Conservation (phyloP, 805 yeast genomes). For the Suhomyces sp. region DNA sequence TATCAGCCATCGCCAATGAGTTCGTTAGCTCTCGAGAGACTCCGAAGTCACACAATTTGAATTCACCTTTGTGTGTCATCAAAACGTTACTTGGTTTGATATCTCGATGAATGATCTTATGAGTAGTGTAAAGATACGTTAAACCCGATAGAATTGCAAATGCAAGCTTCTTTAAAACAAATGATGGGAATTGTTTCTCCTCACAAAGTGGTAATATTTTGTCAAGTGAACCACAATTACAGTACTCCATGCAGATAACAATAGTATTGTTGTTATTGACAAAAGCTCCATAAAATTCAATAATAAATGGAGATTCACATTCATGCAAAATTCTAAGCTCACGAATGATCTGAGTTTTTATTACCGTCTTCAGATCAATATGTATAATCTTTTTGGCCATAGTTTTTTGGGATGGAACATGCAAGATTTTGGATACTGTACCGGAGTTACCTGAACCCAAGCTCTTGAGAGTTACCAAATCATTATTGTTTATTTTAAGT, state of each 20-base stretch:
- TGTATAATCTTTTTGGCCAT: constrained; percentile 91
- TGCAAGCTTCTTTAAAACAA: constrained; percentile 70
- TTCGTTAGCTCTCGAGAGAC: constrained; percentile 89
- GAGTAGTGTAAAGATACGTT: constrained; percentile 75
- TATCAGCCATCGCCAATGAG: constrained; percentile 83
- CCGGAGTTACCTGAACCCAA: constrained; percentile 96
- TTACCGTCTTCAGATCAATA: constrained; percentile 75
- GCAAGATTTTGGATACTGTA: constrained; percentile 82
- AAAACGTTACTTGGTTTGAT: constrained; percentile 94
- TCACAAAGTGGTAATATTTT: constrained; percentile 59
- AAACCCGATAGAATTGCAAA: constrained; percentile 78
- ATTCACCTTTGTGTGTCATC: constrained; percentile 79
- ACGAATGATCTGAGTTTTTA: constrained; percentile 79
- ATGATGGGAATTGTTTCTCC: constrained; percentile 48
- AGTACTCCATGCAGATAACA: constrained; percentile 91
- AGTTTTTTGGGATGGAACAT: constrained; percentile 80
- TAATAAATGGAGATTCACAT: constrained; percentile 79
- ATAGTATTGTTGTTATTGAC: constrained; percentile 65
- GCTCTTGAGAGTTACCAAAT: constrained; percentile 69
- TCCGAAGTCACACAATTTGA: constrained; percentile 95
- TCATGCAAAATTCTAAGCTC: constrained; percentile 90
- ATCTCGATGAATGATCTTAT: constrained; percentile 91
- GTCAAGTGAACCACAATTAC: constrained; percentile 93
- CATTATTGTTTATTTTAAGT: constrained; percentile 45
- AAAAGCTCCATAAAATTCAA: constrained; percentile 90